Percentiles rank a stretch among this genome's conserved stretches.
These are phyloP conservation scores for Populus pruinosa DNA, from an alignment of 345 rosid species.

Conservation along the genomic window DNA sequence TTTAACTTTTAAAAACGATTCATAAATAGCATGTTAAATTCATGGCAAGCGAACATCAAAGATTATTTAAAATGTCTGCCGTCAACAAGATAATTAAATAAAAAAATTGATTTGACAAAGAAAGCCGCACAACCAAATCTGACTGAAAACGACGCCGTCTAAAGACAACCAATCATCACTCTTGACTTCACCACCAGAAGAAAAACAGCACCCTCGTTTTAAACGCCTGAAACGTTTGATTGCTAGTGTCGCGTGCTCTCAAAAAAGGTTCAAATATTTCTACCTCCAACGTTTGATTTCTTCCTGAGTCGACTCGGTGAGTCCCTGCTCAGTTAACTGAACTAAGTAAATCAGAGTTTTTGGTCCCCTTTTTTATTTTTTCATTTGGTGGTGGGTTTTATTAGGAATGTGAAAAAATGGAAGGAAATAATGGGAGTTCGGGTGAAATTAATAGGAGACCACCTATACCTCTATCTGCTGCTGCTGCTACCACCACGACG, in stretches of 20 bases:
- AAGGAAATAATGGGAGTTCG: slow-evolving; percentile 53
- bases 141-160: slow-evolving; percentile 19
- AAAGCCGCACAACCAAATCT: not conserved
- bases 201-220: slow-evolving; percentile 4
- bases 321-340: not conserved
- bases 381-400: not conserved
- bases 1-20: too few species aligned
- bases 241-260: slow-evolving; percentile 6
- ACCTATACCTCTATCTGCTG: slow-evolving; percentile 52
- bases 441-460: slow-evolving; percentile 53
- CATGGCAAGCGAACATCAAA: too few species aligned
- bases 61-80: not conserved
- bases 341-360: not conserved
- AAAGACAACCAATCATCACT: slow-evolving; percentile 9
- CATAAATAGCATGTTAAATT: too few species aligned
- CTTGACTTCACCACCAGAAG: not conserved
- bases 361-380: not conserved
- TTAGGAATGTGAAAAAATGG: slow-evolving; percentile 50
- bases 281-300: not conserved
- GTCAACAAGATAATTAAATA: not conserved
- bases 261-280: not conserved
- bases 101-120: not conserved
- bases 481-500: not conserved
- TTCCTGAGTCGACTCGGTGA: slow-evolving; percentile 2
- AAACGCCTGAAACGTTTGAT: slow-evolving; percentile 6